These are phyloP conservation scores for Puccinia polysora DNA, from an alignment of 1,284 basidiomycete genomes.

Conservation along the genomic window DNA sequence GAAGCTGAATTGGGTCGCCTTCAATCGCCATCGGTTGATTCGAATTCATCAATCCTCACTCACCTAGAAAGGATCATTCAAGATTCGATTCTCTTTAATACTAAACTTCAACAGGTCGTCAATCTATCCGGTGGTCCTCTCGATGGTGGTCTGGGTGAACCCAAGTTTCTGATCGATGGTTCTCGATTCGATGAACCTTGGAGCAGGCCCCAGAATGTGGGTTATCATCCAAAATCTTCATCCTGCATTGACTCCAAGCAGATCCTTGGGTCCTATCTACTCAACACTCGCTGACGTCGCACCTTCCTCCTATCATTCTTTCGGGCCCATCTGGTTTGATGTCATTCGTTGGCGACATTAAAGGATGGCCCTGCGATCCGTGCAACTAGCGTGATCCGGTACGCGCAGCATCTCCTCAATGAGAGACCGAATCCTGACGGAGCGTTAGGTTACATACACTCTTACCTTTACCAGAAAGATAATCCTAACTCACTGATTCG, in stretches of 20 bases:
- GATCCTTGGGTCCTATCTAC: not conserved
- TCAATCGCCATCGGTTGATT: conserved; percentile 27
- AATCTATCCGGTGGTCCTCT: conserved; percentile 56
- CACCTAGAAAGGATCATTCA: conserved; percentile 48
- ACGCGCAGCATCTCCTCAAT: conserved; percentile 42
- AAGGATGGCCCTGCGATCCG: conserved; percentile 46
- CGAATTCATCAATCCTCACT: conserved; percentile 43
- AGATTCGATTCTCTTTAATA: conserved; percentile 52
- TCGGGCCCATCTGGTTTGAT: not conserved
- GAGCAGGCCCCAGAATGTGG: conserved; percentile 55
- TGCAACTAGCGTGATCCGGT: conserved; percentile 39
- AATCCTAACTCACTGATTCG: conserved; percentile 33
- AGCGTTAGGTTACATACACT: conserved; percentile 3
- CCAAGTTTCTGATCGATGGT: conserved; percentile 57
- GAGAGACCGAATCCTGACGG: not conserved
- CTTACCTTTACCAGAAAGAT: conserved; percentile 16
- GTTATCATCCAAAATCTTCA: not conserved
- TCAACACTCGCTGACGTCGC: too few relatives aligned
- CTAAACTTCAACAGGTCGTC: conserved; percentile 53
- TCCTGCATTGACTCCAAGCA: not conserved
- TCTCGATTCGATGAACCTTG: conserved; percentile 54
- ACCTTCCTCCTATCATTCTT: not conserved
- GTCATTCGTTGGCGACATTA: not conserved
- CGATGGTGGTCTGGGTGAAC: conserved; percentile 58
- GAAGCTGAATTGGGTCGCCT: conserved; percentile 44